phyloP scores from a whole-genome alignment of 2,329 filamentous ascomycete genomes.

The Ampelomyces quisqualis region DNA sequence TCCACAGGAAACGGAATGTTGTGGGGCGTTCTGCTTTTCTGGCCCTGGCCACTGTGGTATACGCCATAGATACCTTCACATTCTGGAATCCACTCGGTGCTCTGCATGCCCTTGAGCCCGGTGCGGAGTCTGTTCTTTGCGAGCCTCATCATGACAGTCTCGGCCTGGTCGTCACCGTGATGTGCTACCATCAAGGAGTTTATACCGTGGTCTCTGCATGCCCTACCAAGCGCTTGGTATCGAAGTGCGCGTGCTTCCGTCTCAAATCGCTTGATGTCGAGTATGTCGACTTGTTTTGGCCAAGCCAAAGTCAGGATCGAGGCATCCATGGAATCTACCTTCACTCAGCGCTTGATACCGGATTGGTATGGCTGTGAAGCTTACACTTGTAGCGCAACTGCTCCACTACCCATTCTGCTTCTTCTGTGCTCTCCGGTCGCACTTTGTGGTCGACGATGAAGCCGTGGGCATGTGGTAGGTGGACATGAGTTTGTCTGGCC shows the following conservation, averaged over 20 bases:
- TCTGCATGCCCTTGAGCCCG: constrained; percentile 71
- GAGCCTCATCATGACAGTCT: constrained; percentile 82
- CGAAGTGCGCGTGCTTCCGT: constrained; percentile 71
- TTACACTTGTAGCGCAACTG: constrained; percentile 50
- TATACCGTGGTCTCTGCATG: constrained; percentile 57
- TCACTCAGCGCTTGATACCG: constrained; percentile 20
- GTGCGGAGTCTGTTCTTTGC: constrained; percentile 64
- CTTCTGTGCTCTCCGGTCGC: constrained; percentile 56
- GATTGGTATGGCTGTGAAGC: constrained; percentile 1
- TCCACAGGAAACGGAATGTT: constrained; percentile 51
- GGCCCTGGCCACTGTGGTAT: constrained; percentile 46
- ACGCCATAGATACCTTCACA: constrained; percentile 74
- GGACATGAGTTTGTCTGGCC: constrained; percentile 9
- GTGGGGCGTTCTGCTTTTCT: constrained; percentile 7
- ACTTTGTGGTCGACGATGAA: constrained; percentile 64
- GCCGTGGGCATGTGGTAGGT: constrained; percentile 46
- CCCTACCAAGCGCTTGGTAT: constrained; percentile 68
- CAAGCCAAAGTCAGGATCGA: constrained; percentile 44
- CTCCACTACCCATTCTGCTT: constrained; percentile 55
- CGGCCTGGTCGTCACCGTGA: constrained; percentile 86
- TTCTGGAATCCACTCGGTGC: constrained; percentile 73
- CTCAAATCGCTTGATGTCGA: constrained; percentile 67
- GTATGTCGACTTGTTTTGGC: constrained; percentile 41
- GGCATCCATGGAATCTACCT: constrained; percentile 31
- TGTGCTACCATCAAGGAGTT: constrained; percentile 74